A percentile compares a stretch with the other conserved stretches of the same genome.
These are phyloP conservation scores for Coniochaeta prunicola DNA, from an alignment of 2,329 filamentous ascomycete species.

Conservation along the genomic window DNA sequence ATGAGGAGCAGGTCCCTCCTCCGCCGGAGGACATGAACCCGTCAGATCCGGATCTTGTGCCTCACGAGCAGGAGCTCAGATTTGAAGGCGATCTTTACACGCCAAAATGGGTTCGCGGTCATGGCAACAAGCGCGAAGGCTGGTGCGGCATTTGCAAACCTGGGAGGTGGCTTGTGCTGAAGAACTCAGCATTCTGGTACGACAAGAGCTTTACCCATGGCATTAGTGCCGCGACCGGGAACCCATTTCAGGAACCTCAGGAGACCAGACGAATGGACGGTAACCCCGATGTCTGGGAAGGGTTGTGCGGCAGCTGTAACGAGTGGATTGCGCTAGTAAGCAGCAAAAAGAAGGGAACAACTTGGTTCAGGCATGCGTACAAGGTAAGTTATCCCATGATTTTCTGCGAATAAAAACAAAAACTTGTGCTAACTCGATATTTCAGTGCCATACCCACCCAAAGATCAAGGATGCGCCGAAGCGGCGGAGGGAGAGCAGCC, in stretches of 20 bases:
- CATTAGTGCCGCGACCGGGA: constrained; percentile 74
- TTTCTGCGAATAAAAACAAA: neutral
- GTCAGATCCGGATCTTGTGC: constrained; percentile 64
- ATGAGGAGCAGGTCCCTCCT: constrained; percentile 66
- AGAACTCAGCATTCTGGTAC: constrained; percentile 91
- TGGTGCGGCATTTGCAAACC: constrained; percentile 89
- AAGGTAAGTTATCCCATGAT: constrained; percentile 50
- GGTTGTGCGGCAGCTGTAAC: constrained; percentile 68
- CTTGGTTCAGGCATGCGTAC: constrained; percentile 85
- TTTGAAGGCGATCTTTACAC: constrained; percentile 81
- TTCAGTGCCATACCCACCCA: constrained; percentile 61
- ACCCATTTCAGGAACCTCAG: constrained; percentile 69
- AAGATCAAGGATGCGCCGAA: constrained; percentile 67
- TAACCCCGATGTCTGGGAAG: constrained; percentile 77
- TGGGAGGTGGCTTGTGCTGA: constrained; percentile 77
- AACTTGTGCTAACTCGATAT: neutral
- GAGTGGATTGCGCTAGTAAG: constrained; percentile 77
- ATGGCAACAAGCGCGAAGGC: constrained; percentile 80
- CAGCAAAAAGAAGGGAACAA: constrained; percentile 88
- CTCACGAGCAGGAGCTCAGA: constrained; percentile 71
- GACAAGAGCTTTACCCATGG: constrained; percentile 88
- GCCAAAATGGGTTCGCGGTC: constrained; percentile 74
- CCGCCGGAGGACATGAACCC: constrained; percentile 79
- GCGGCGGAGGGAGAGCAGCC: constrained; percentile 55
- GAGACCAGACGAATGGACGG: constrained; percentile 70